Conservation (phyloP, 2,329 filamentous ascomycete genomes). For the Penicillium sp. region DNA sequence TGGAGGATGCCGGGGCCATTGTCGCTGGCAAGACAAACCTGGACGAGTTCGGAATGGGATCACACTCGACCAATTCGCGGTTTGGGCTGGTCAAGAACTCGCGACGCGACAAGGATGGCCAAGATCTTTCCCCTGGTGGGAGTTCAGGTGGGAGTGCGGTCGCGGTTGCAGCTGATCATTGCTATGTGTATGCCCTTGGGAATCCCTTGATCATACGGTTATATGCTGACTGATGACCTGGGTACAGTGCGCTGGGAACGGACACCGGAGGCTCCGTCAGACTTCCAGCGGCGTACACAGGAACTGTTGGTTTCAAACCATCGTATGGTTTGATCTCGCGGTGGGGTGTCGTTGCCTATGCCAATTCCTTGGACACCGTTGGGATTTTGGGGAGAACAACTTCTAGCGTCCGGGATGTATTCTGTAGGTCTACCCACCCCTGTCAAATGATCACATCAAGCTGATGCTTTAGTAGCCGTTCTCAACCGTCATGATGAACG, state of each 20-base stretch:
- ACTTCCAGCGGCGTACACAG: slow-evolving; percentile 83
- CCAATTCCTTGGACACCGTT: slow-evolving; percentile 89
- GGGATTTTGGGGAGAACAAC: slow-evolving; percentile 67
- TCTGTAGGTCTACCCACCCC: slow-evolving; percentile 38
- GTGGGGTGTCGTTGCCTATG: slow-evolving; percentile 85
- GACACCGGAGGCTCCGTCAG: slow-evolving; percentile 91
- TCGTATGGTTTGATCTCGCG: slow-evolving; percentile 86
- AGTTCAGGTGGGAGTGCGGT: slow-evolving; percentile 94
- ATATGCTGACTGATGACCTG: slow-evolving; percentile 7
- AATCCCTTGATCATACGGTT: neutral
- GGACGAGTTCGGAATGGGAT: slow-evolving; percentile 96
- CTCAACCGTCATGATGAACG: slow-evolving; percentile 63
- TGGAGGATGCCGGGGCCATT: slow-evolving; percentile 62
- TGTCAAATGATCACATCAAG: neutral
- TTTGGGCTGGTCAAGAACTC: slow-evolving; percentile 65
- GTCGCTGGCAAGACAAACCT: slow-evolving; percentile 83
- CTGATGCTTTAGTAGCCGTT: slow-evolving; percentile 34
- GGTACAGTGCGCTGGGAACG: slow-evolving; percentile 71
- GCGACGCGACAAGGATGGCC: slow-evolving; percentile 36
- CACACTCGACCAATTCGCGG: slow-evolving; percentile 69
- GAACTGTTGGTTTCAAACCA: slow-evolving; percentile 82
- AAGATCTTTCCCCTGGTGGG: slow-evolving; percentile 70
- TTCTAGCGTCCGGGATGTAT: slow-evolving; percentile 53
- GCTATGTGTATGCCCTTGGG: slow-evolving; percentile 51
- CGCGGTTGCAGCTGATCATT: slow-evolving; percentile 68